Evolutionary conservation across 805 yeast genomes (phyloP).

Genomic region (Teunomyces tritomae): DNA sequence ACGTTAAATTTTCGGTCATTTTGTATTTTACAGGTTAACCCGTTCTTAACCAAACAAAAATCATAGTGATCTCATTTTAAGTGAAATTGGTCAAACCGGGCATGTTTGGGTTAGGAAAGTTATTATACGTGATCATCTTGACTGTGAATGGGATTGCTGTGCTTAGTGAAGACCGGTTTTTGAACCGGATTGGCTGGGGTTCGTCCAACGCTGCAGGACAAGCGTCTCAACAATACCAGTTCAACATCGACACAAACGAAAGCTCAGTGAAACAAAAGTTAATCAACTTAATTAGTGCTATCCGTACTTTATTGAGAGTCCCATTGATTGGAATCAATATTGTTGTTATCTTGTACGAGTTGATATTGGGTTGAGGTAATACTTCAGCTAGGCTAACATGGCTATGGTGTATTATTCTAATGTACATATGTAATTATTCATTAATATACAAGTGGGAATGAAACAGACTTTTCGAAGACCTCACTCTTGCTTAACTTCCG

Average conservation of each 20-base stretch:
- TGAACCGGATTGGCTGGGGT: slow-evolving; percentile 54
- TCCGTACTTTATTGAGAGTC: slow-evolving; percentile 70
- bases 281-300: slow-evolving; percentile 66
- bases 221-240: slow-evolving; percentile 25
- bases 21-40: not conserved
- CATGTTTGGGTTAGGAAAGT: slow-evolving; percentile 62
- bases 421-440: slow-evolving; percentile 6
- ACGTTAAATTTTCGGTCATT: no score
- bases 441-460: slow-evolving; percentile 1
- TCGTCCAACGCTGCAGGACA: slow-evolving; percentile 14
- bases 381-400: not conserved
- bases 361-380: slow-evolving; percentile 53
- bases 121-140: slow-evolving; percentile 55
- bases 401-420: slow-evolving; percentile 3
- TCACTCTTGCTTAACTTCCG: slow-evolving; percentile 6
- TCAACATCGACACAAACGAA: slow-evolving; percentile 43
- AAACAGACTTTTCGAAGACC: not conserved
- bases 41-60: not conserved
- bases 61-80: not conserved
- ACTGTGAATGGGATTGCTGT: slow-evolving; percentile 75
- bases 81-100: not conserved
- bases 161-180: slow-evolving; percentile 74
- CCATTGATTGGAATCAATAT: slow-evolving; percentile 70
- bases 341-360: slow-evolving; percentile 65
- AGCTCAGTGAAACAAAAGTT: slow-evolving; percentile 54